These are phyloP conservation scores for Bigelowiella natans DNA, from an alignment of 78 protist species.

Conservation along the genomic window DNA sequence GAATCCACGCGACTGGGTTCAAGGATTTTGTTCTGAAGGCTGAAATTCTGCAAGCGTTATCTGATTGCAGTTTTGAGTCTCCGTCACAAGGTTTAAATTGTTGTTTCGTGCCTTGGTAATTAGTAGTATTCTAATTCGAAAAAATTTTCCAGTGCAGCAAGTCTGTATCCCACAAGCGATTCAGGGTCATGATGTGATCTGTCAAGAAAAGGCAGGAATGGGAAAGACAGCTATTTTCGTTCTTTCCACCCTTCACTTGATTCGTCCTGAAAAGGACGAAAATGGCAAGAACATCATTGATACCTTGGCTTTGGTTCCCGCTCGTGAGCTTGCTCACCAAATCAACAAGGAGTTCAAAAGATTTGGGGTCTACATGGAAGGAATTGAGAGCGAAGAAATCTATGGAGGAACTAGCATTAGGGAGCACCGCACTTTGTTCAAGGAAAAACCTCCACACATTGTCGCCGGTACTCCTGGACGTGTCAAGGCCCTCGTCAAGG, in stretches of 20 bases:
- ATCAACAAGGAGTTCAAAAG: conserved; percentile 85
- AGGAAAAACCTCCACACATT: conserved; percentile 69
- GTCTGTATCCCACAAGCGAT: conserved; percentile 91
- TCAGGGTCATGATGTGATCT: conserved; percentile 82
- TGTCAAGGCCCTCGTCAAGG: conserved; percentile 36
- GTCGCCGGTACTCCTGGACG: conserved; percentile 99
- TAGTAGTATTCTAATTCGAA: conserved; percentile 31
- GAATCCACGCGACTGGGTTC: conserved; percentile 22
- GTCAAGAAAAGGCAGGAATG: conserved; percentile 94
- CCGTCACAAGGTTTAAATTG: conserved; percentile 83
- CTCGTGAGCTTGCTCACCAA: conserved; percentile 97
- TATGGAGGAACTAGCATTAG: conserved; percentile 83
- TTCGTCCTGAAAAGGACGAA: conserved; percentile 22
- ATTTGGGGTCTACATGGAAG: conserved; percentile 70
- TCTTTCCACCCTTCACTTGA: conserved; percentile 76
- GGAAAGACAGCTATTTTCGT: conserved; percentile 99
- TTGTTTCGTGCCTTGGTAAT: conserved; percentile 97
- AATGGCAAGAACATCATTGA: background rate
- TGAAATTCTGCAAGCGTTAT: conserved; percentile 81
- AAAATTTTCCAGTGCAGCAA: conserved; percentile 80
- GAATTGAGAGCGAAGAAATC: conserved; percentile 62
- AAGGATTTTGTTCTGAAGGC: conserved; percentile 89
- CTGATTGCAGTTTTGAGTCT: conserved; percentile 93
- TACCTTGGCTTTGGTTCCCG: conserved; percentile 80
- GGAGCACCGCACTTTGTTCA: conserved; percentile 33